Base-by-base conservation (phyloP, 2,329 filamentous ascomycete genomes). In the Alternaria metachromatica region DNA sequence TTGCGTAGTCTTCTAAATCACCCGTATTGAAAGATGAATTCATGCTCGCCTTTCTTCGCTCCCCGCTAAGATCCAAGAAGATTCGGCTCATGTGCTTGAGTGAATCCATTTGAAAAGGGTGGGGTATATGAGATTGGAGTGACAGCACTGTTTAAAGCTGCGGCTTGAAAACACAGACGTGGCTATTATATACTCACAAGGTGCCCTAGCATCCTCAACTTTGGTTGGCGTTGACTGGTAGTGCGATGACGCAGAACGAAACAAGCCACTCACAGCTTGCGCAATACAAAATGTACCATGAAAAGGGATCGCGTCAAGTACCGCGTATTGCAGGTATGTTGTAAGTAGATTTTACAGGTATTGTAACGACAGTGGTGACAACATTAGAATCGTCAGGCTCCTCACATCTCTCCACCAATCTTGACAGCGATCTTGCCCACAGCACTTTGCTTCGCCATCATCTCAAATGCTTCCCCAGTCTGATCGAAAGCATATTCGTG, bases 361-460 rank as follows among this genome's bases (percentile, higher is more conserved):
- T 41, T 18, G 37, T 41, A 41, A 41, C 37, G 37, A 41, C 37
- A 3, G 37, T 18, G 5, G 37, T 41, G 37, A 41, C 37, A 41
- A 41, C 37, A 6, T 10, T n/a, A 10, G 15, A 10, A 13, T 10
- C 20, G 9, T 33, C 25, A 10, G 7, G 12, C 26, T 15, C 26
- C 13, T 33, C 26, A 51, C 11, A 21, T 20, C 6, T 12, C 18
- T 15, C 61, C 43, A 50, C 65, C 55, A 30, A 71, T 67, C 28
- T 60, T 69, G 13, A 75, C 54, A 55, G 69, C 69, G 46, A 75
- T 67, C 51, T 76, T 76, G 4, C 70, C 70, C 26, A 76, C 68
- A 25, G 66, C 65, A 7, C 26, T 65, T 56, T 71, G 68, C 43
- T 65, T 63, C 26, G 64, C 51, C 55, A 74, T 41, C 25, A 55